phyloP scores from a whole-genome alignment of 2,329 filamentous ascomycete genomes.

The Arthrobotrys musiformis region DNA sequence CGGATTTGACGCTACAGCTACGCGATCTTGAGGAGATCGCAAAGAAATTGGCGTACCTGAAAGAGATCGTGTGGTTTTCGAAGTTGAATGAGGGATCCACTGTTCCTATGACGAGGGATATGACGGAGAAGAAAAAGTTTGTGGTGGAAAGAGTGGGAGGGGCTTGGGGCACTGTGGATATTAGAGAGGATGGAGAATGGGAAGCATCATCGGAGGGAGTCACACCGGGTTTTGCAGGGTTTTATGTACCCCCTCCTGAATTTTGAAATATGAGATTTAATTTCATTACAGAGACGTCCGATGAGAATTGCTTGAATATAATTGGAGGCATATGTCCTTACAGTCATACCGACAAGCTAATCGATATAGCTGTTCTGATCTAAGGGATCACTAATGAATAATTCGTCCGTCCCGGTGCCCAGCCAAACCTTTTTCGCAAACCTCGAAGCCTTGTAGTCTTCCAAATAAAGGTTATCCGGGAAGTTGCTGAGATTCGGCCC shows the following conservation, averaged over 20 bases:
- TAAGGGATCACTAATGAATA: background rate
- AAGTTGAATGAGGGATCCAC: background rate
- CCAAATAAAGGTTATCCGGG: conserved; percentile 10
- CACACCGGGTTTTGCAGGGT: background rate
- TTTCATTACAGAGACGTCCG: background rate
- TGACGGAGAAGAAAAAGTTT: background rate
- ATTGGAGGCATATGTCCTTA: too few relatives aligned
- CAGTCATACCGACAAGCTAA: background rate
- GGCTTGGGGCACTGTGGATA: background rate
- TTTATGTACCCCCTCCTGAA: background rate
- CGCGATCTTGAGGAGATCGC: background rate
- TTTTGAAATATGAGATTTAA: background rate
- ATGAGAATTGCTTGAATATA: too few relatives aligned
- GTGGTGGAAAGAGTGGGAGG: background rate
- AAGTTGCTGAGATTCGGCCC: background rate
- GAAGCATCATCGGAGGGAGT: background rate
- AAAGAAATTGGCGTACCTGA: background rate
- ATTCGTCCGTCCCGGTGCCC: conserved; percentile 14
- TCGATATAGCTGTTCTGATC: background rate
- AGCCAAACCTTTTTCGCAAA: conserved; percentile 34
- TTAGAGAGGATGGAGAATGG: background rate
- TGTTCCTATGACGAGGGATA: too few relatives aligned
- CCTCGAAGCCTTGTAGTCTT: conserved; percentile 11
- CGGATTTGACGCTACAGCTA: background rate
- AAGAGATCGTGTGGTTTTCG: background rate